Evolutionary conservation across 495 filamentous ascomycete species (phyloP).

Genomic region (Lentithecium fluviatile): DNA sequence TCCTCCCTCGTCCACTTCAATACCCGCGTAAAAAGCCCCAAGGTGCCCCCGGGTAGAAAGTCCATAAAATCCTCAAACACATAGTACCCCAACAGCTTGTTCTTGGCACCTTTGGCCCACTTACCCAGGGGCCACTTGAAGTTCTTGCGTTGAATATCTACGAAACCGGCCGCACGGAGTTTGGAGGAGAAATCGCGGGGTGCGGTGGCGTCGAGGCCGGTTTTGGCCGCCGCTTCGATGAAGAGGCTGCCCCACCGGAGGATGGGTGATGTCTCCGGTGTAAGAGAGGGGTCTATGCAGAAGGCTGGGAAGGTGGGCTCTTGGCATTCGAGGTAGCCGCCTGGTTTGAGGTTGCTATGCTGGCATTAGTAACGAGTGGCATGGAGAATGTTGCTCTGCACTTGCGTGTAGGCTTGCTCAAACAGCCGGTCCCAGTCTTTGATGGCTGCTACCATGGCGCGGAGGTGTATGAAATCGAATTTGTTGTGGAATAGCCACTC

Average conservation of each 20-base stretch:
- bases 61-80: constrained; percentile 24
- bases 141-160: constrained; percentile 19
- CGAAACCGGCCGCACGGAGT: constrained; percentile 16
- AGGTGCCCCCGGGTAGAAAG: constrained; percentile 19
- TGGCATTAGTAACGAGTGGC: neutral
- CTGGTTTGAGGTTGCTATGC: constrained; percentile 26
- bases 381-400: neutral
- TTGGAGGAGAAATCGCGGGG: constrained; percentile 1
- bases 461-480: constrained; percentile 33
- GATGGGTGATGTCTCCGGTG: constrained; percentile 11
- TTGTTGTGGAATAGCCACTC: constrained; percentile 26
- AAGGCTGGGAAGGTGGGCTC: constrained; percentile 24
- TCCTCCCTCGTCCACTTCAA: constrained; percentile 39
- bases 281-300: constrained; percentile 12
- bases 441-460: constrained; percentile 28
- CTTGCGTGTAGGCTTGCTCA: constrained; percentile 19
- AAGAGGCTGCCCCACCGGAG: constrained; percentile 25
- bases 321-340: constrained; percentile 31
- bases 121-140: constrained; percentile 32
- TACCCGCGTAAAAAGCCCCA: constrained; percentile 38
- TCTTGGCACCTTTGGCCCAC: constrained; percentile 33
- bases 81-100: constrained; percentile 25
- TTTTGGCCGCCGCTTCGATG: constrained; percentile 9
- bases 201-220: constrained; percentile 12
- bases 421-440: constrained; percentile 29